These are phyloP conservation scores for Symbiodinium natans DNA, from an alignment of 73 alveolate genomes.

Conservation along the genomic window DNA sequence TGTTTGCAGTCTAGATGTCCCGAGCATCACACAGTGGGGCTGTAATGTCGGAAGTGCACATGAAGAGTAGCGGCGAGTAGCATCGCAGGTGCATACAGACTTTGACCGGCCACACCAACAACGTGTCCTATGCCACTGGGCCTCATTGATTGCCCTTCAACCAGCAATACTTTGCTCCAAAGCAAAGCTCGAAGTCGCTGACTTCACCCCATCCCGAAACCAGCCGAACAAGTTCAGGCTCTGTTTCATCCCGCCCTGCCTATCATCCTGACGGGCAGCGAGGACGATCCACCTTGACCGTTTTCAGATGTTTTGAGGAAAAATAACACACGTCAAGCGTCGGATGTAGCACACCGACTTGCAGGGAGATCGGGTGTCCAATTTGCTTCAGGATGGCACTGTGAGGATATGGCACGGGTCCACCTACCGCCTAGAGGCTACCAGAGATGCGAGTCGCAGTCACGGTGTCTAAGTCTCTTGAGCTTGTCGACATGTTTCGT, in stretches of 20 bases:
- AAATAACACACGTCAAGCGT: no score
- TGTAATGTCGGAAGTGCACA: neutral
- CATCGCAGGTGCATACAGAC: constrained; percentile 81
- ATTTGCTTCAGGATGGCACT: constrained; percentile 96
- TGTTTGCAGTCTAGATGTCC: neutral
- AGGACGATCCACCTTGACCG: no score
- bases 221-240: constrained; percentile 47
- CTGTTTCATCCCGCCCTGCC: constrained; percentile 99
- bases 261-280: constrained; percentile 97
- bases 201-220: no score
- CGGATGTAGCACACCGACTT: no score
- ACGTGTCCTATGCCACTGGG: constrained; percentile 97
- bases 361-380: no score
- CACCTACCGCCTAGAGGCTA: constrained; percentile 98
- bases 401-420: constrained; percentile 98
- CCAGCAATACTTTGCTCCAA: neutral
- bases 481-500: constrained; percentile 95
- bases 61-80: no score
- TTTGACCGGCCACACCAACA: constrained; percentile 96
- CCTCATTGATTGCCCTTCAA: neutral
- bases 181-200: no score
- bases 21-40: neutral
- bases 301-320: no score
- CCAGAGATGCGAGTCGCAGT: no score
- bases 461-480: no score